Evolutionary conservation across 2,329 filamentous ascomycete species (phyloP), one percentile per base, ranked within the genome.

Genomic region (Colletotrichum chlorophyti): DNA sequence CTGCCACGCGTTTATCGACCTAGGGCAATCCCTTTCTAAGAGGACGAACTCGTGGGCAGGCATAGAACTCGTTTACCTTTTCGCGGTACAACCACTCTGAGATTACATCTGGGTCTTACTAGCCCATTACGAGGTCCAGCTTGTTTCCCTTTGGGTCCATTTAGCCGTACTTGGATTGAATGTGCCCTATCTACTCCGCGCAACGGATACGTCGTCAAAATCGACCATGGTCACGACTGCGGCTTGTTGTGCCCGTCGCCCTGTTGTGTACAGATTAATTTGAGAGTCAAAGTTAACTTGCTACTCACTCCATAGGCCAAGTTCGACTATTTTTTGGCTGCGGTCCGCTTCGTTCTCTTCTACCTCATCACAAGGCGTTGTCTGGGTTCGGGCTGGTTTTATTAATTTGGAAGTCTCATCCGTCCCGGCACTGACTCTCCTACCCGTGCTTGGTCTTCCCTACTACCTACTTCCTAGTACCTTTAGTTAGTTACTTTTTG

Each of bases 101-200:
- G 43, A 59, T 59, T 59, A 45, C 57, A 45, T 59, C 51, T 59
- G 57, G 57, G 57, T 55, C 57, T 53, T 35, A 49, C 57, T 40
- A 29, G 51, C 21, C 29, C 43, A 43, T 43, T 59, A 55, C 57
- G 51, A 59, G 51, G 57, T 40, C 37, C 55, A 59, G 51, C 57
- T 59, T 48, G 57, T 42, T 54, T 50, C 45, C 38, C 43, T 42
- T 59, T 45, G 43, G 37, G 26, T 24, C 51, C 55, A 43, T 55
- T 38, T 59, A 55, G 55, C 55, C 55, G 17, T 32, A 55, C 43
- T 55, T 32, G 55, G 51, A 29, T 57, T 59, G 38, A 55, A 40
- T 45, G 43, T 59, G 57, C 57, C 57, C 57, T 55, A 55, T 45
- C 51, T 49, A 59, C 57, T 55, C 57, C 57, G 45, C 57, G 57